Base-by-base conservation (phyloP, 176 grass and related monocot species). In the Eragrostis curvula region DNA sequence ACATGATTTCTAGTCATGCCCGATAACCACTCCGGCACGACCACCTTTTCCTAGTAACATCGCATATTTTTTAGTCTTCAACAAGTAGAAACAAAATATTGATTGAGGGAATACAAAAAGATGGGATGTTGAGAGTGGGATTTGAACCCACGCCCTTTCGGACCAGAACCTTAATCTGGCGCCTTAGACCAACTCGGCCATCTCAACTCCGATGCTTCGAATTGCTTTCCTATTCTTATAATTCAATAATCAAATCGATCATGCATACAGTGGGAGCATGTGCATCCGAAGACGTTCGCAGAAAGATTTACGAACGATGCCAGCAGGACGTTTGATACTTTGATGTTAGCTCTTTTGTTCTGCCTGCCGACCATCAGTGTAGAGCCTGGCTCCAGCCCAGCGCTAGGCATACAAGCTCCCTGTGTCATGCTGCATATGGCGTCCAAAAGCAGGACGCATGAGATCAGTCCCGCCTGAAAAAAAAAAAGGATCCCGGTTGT, bases 1-100 rank as follows among this genome's bases (percentile, higher is more conserved):
- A 93, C 86, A 87, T 91, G 90, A 96, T 92, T 96, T 93, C 93
- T 96, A 93, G 88, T 91, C 94, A 91, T 89, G 88, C 94, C 88
- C 86, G 84, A 93, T 93, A 97, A 89, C 88, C 91, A 91, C 88
- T 97, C 91, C 89, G 91, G 91, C 94, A 91, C 89, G 89, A 89
- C 90, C 86, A 88, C 88, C 0, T 48, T 48, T 12, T 0, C n/a
- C 13, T n/a, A n/a, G n/a, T n/a, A n/a, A n/a, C n/a, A n/a, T n/a
- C n/a, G n/a, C n/a, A n/a, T n/a, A n/a, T n/a, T n/a, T n/a, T n/a
- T n/a, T n/a, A n/a, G n/a, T n/a, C n/a, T n/a, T n/a, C n/a, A n/a
- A n/a, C n/a, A n/a, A n/a, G n/a, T n/a, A n/a, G n/a, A n/a, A n/a
- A n/a, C n/a, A n/a, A n/a, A n/a, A 36, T 36, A 36, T 36, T 36